phyloP scores from a whole-genome alignment of 2,329 filamentous ascomycete species.

The Didymellaceae sp. region DNA sequence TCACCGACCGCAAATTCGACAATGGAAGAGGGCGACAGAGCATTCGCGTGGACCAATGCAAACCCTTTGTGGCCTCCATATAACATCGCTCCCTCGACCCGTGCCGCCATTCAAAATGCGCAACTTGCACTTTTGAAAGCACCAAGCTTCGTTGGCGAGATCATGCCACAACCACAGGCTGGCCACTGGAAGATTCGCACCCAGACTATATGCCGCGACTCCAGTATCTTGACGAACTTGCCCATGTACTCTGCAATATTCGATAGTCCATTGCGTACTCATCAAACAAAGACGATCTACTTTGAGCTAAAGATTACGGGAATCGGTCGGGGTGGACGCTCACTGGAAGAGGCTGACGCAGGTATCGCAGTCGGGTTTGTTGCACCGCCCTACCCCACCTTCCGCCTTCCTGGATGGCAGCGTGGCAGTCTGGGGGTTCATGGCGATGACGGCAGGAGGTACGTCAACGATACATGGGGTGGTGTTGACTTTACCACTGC shows the following conservation, averaged over 20 bases:
- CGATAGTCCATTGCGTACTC: conserved; percentile 64
- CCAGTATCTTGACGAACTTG: conserved; percentile 69
- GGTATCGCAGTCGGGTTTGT: conserved; percentile 73
- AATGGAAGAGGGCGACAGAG: conserved; percentile 67
- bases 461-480: conserved; percentile 76
- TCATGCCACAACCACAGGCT: conserved; percentile 55
- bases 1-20: conserved; percentile 75
- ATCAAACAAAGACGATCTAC: conserved; percentile 66
- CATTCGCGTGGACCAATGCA: conserved; percentile 68
- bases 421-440: conserved; percentile 77
- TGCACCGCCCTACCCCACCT: conserved; percentile 77
- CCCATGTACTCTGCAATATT: conserved; percentile 69
- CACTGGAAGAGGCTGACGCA: conserved; percentile 53
- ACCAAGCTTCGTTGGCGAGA: conserved; percentile 42
- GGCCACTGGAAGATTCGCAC: conserved; percentile 55
- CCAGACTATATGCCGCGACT: conserved; percentile 58
- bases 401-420: conserved; percentile 83
- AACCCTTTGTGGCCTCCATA: conserved; percentile 66
- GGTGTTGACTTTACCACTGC: conserved; percentile 71
- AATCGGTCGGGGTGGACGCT: conserved; percentile 45
- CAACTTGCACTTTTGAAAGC: conserved; percentile 55
- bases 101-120: conserved; percentile 57
- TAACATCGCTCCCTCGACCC: conserved; percentile 55
- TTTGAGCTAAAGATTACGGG: conserved; percentile 70
- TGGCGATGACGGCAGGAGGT: conserved; percentile 78